phyloP scores from a whole-genome alignment of 352 stramenopile genomes.

The Pythium sp. region DNA sequence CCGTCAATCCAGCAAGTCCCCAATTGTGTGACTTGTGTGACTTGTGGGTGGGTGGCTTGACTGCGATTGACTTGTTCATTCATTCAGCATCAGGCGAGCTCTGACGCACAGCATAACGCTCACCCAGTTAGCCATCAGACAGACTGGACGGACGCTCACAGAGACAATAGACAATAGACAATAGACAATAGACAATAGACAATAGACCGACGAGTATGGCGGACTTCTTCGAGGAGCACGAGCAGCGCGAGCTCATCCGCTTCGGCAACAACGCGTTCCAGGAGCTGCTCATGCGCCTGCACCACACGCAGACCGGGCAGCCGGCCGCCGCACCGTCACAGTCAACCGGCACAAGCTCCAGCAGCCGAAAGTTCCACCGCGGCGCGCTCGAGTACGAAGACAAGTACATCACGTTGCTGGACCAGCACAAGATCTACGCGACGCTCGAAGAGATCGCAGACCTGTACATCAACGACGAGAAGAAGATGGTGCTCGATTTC shows the following conservation, averaged over 20 bases:
- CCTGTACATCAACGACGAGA: slow-evolving; percentile 57
- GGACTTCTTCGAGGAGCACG: slow-evolving; percentile 29
- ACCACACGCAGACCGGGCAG: slow-evolving; percentile 23
- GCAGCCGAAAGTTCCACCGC: slow-evolving; percentile 4
- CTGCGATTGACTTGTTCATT: background rate
- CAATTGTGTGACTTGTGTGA: background rate
- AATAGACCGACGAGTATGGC: background rate
- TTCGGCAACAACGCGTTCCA: slow-evolving; percentile 44
- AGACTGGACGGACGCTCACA: background rate
- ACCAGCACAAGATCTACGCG: slow-evolving; percentile 52
- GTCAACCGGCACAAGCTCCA: background rate
- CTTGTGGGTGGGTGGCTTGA: too few relatives aligned
- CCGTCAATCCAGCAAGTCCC: background rate
- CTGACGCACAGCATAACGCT: background rate
- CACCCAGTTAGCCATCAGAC: background rate
- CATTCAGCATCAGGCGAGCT: background rate
- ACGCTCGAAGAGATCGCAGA: slow-evolving; percentile 68
- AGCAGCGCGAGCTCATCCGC: slow-evolving; percentile 39
- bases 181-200: background rate
- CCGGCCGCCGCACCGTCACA: background rate
- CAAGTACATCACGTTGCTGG: slow-evolving; percentile 49
- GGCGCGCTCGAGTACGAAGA: slow-evolving; percentile 26
- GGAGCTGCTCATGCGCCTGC: slow-evolving; percentile 37
- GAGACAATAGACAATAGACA: background rate
- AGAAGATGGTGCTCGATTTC: slow-evolving; percentile 75